phyloP scores from a whole-genome alignment of 257 asterid species.

The Solanum lycopersicoides region DNA sequence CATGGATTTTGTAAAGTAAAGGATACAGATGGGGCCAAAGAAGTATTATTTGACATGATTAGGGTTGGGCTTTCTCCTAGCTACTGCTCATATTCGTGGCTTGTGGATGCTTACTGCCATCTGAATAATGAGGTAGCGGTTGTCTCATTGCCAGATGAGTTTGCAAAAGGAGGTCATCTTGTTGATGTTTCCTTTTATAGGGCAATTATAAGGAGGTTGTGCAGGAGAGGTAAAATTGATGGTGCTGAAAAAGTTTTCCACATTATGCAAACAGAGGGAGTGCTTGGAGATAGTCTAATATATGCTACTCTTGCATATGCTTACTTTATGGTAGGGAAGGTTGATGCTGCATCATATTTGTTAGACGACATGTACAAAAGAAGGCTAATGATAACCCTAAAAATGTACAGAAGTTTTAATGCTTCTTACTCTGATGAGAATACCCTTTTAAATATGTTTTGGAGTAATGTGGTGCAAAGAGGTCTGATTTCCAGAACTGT shows the following conservation, averaged over 20 bases:
- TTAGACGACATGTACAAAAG: conserved; percentile 70
- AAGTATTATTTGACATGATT: conserved; percentile 47
- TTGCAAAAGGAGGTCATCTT: conserved; percentile 40
- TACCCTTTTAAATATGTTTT: conserved; percentile 34
- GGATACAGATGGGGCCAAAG: conserved; percentile 51
- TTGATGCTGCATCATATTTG: conserved; percentile 26
- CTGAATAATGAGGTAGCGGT: conserved; percentile 41
- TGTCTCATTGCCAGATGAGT: conserved; percentile 46
- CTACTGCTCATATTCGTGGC: conserved; percentile 50
- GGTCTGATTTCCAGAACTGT: conserved; percentile 58
- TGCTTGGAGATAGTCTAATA: conserved; percentile 56
- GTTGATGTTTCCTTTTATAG: conserved; percentile 64
- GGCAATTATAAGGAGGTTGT: conserved; percentile 55
- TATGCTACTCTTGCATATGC: conserved; percentile 61
- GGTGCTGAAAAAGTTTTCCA: conserved; percentile 49
- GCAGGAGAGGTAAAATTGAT: conserved; percentile 54
- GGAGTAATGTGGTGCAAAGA: conserved; percentile 42
- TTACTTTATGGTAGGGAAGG: conserved; percentile 41
- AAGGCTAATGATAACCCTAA: conserved; percentile 58
- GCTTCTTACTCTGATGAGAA: conserved; percentile 39
- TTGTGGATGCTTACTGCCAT: conserved; percentile 53
- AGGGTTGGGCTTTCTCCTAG: conserved; percentile 54
- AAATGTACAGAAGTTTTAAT: conserved; percentile 38
- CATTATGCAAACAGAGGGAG: conserved; percentile 50
- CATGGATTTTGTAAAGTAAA: conserved; percentile 63